A percentile compares a stretch with the other conserved stretches of the same genome.
Evolutionary conservation across 2,329 filamentous ascomycete genomes (phyloP).

Genomic region (Colletotrichum kahawae): DNA sequence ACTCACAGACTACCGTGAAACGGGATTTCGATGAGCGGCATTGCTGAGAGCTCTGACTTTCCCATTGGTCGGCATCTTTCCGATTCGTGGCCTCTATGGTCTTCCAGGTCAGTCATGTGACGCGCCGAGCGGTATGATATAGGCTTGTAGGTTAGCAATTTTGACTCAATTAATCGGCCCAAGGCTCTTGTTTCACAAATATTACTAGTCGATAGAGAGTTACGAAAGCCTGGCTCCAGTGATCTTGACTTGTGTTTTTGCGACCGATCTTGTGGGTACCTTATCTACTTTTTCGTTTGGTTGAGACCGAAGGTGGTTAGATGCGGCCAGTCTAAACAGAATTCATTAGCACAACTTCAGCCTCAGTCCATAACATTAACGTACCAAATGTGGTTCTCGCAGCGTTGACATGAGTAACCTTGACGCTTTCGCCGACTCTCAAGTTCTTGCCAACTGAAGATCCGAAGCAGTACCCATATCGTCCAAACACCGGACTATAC

Average conservation of each 20-base stretch:
- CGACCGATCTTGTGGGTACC: neutral
- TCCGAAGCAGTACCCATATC: neutral
- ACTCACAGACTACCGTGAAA: neutral
- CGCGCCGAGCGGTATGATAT: neutral
- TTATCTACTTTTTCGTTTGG: neutral
- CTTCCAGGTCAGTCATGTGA: neutral
- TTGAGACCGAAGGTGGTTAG: neutral
- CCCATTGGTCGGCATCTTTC: neutral
- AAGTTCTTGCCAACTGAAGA: neutral
- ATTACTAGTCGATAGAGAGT: fast-evolving
- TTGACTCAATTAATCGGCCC: fast-evolving
- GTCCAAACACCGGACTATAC: constrained; percentile 1
- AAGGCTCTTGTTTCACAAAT: fast-evolving
- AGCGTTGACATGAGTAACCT: neutral
- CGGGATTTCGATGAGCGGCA: neutral
- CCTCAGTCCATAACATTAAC: neutral
- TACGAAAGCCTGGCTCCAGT: neutral
- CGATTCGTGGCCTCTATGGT: neutral
- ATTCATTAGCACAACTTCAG: neutral
- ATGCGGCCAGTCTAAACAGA: neutral
- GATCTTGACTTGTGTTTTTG: neutral
- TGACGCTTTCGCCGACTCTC: neutral
- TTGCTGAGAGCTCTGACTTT: neutral
- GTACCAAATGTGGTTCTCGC: neutral
- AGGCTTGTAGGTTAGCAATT: neutral